Percentiles rank a stretch among this genome's conserved stretches.
Evolutionary conservation across 1,284 basidiomycete genomes (phyloP).

Genomic region (Earliella scabrosa): DNA sequence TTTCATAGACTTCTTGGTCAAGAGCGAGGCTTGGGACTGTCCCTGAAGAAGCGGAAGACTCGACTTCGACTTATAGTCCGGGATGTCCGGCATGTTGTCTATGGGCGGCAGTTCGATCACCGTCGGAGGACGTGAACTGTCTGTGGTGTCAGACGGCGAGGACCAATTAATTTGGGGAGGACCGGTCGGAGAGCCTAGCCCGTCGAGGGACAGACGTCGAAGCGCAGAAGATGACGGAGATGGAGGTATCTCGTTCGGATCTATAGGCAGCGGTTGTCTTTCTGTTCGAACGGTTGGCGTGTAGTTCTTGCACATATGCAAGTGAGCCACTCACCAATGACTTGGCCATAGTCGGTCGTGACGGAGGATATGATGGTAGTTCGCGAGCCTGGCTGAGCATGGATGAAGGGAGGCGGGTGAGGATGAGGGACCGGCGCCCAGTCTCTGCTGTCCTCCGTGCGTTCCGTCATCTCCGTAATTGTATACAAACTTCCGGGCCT

Average conservation of each 20-base stretch:
- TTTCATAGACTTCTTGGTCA: constrained; percentile 23
- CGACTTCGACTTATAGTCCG: constrained; percentile 55
- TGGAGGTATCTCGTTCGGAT: constrained; percentile 66
- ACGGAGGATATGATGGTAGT: constrained; percentile 35
- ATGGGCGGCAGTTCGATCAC: constrained; percentile 44
- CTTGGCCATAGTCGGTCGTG: constrained; percentile 65
- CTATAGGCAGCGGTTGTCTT: constrained; percentile 23
- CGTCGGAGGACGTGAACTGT: constrained; percentile 42
- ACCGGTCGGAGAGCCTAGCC: constrained; percentile 56
- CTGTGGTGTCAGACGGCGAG: constrained; percentile 41
- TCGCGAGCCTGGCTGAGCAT: constrained; percentile 11
- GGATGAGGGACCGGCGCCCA: constrained; percentile 43
- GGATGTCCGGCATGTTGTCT: constrained; percentile 59
- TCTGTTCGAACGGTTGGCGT: constrained; percentile 7
- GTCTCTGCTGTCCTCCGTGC: constrained; percentile 56
- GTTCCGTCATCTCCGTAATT: constrained; percentile 69
- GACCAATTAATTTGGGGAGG: constrained; percentile 45
- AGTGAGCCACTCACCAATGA: constrained; percentile 51
- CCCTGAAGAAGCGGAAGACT: constrained; percentile 29
- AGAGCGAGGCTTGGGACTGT: constrained; percentile 27
- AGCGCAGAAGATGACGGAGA: constrained; percentile 76
- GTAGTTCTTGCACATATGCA: background rate
- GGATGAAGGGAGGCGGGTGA: background rate
- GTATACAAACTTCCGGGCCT: constrained; percentile 47
- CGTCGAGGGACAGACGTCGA: constrained; percentile 63